A percentile compares a stretch with the other conserved stretches of the same genome.
These are phyloP conservation scores for Pythium sp. DNA, from an alignment of 352 stramenopile species.

Conservation along the genomic window DNA sequence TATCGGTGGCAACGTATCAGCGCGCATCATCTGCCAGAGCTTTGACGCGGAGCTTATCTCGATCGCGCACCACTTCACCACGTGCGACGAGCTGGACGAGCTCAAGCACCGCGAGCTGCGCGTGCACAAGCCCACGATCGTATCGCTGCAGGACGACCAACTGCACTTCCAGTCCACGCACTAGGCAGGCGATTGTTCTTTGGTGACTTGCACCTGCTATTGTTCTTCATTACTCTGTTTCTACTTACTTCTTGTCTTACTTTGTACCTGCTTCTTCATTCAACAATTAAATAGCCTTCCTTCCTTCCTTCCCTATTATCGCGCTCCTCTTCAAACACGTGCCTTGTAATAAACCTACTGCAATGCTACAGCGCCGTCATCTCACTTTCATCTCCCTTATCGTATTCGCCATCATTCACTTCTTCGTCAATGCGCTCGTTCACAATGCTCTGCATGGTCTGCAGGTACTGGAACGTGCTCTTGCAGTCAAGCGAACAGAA, in stretches of 20 bases:
- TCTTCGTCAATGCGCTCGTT: constrained; percentile 24
- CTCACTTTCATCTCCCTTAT: background rate
- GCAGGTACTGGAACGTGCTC: constrained; percentile 54
- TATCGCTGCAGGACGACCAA: constrained; percentile 56
- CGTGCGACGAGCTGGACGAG: constrained; percentile 70
- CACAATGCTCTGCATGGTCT: constrained; percentile 37
- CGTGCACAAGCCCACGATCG: constrained; percentile 48
- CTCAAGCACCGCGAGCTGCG: constrained; percentile 37
- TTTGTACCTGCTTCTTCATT: background rate
- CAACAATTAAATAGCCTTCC: constrained; percentile 6
- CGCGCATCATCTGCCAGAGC: constrained; percentile 67
- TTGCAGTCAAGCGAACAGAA: constrained; percentile 71
- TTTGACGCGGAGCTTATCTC: constrained; percentile 90
- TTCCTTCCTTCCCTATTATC: background rate
- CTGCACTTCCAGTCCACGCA: constrained; percentile 64
- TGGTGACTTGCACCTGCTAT: background rate
- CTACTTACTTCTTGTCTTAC: constrained; percentile 3
- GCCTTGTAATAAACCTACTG: background rate
- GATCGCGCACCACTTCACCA: constrained; percentile 89
- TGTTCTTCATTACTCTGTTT: constrained; percentile 6
- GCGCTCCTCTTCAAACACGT: background rate
- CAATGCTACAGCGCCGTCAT: background rate
- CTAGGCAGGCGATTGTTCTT: background rate
- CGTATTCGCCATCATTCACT: background rate
- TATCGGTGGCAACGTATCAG: constrained; percentile 69